Evolutionary conservation across 106 monocot genomes (phyloP).

Genomic region (Dendrobium officinale): DNA sequence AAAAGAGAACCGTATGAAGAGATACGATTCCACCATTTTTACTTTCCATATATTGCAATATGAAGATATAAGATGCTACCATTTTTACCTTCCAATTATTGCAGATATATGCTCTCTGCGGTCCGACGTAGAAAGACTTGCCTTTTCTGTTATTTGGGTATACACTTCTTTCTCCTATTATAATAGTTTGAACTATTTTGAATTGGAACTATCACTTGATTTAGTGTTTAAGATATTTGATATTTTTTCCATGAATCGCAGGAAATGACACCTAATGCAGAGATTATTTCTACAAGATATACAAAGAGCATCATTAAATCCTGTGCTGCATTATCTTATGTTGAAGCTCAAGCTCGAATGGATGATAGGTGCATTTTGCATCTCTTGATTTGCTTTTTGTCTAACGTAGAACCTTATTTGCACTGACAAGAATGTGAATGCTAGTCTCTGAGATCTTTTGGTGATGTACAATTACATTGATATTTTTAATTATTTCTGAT

Average conservation of each 20-base stretch:
- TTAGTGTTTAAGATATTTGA: background rate
- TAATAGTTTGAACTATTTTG: background rate
- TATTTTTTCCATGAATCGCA: slow-evolving; percentile 20
- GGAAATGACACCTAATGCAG: slow-evolving; percentile 93
- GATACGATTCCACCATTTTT: background rate
- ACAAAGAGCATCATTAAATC: slow-evolving; percentile 97
- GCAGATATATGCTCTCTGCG: slow-evolving; percentile 97
- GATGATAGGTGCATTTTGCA: slow-evolving; percentile 70
- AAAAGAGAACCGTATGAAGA: background rate
- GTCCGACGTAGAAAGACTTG: slow-evolving; percentile 89
- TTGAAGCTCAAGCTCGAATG: slow-evolving; percentile 99
- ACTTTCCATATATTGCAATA: slow-evolving; percentile 20
- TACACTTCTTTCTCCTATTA: slow-evolving; percentile 4
- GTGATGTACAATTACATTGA: background rate
- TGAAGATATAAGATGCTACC: background rate
- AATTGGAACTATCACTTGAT: background rate
- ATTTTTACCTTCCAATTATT: slow-evolving; percentile 9
- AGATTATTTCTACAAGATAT: slow-evolving; percentile 88
- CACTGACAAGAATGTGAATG: background rate
- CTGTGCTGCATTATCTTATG: slow-evolving; percentile 96
- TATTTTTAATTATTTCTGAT: background rate
- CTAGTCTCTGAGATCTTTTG: background rate
- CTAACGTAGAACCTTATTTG: background rate
- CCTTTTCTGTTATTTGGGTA: slow-evolving; percentile 99
- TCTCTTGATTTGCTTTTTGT: background rate